Evolutionary conservation across 83 land plant species (phyloP).

Genomic region (Picea abies): DNA sequence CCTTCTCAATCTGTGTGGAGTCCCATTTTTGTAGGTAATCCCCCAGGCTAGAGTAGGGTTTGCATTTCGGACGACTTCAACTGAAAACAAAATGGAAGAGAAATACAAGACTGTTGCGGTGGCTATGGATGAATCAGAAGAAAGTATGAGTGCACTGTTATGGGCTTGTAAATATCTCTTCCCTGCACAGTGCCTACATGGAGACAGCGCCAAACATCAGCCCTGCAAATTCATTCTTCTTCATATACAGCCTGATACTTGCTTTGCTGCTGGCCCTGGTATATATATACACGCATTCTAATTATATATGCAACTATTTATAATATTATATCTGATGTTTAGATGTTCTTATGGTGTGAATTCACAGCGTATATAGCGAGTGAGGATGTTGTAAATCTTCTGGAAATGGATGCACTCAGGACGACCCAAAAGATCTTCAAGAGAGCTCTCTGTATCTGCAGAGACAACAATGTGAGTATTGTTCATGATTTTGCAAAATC

Average conservation of each 20-base stretch:
- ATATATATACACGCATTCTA: background rate
- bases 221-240: background rate
- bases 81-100: background rate
- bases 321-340: background rate
- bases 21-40: too few relatives aligned
- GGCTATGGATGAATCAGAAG: background rate
- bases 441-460: conserved; percentile 6
- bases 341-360: background rate
- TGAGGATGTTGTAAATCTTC: background rate
- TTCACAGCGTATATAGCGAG: background rate
- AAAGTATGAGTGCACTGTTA: background rate
- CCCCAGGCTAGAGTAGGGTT: too few relatives aligned
- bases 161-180: conserved; percentile 4
- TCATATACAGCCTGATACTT: background rate
- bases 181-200: too few relatives aligned
- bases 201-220: background rate
- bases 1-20: too few relatives aligned
- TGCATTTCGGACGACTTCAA: too few relatives aligned
- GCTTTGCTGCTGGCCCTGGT: conserved; percentile 10
- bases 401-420: background rate
- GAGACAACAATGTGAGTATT: background rate
- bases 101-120: background rate
- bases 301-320: background rate
- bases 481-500: too few relatives aligned
- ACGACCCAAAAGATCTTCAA: conserved; percentile 5